Evolutionary conservation across 1,284 basidiomycete species (phyloP).

Genomic region (Amylostereum areolatum): DNA sequence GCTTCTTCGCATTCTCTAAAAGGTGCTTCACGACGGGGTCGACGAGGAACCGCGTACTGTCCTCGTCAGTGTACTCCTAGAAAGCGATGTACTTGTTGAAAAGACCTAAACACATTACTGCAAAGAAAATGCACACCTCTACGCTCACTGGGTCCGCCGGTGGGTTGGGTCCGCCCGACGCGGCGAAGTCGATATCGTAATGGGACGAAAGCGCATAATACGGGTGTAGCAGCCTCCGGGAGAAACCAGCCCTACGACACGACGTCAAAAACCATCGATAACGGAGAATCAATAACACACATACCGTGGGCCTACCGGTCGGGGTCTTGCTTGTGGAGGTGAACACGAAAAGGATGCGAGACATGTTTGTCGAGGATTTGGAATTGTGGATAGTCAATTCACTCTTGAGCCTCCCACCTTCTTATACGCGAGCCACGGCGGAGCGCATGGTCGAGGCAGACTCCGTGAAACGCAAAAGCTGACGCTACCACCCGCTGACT

Average conservation of each 20-base stretch:
- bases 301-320: slow-evolving; percentile 44
- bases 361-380: background rate
- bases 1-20: slow-evolving; percentile 48
- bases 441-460: too few relatives aligned
- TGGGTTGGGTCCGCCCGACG: slow-evolving; percentile 58
- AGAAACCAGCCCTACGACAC: slow-evolving; percentile 48
- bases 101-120: too few relatives aligned
- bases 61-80: slow-evolving; percentile 48
- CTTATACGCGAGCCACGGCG: too few relatives aligned
- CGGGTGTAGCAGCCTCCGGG: slow-evolving; percentile 70
- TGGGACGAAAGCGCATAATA: slow-evolving; percentile 54
- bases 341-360: slow-evolving; percentile 59
- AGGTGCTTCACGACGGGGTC: slow-evolving; percentile 48
- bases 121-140: too few relatives aligned
- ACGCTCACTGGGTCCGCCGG: slow-evolving; percentile 22
- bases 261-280: background rate
- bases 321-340: slow-evolving; percentile 59
- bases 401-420: too few relatives aligned
- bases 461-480: too few relatives aligned
- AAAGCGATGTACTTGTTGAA: slow-evolving; percentile 18
- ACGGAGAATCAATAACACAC: slow-evolving; percentile 7
- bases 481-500: too few relatives aligned
- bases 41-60: slow-evolving; percentile 49
- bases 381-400: too few relatives aligned
- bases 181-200: slow-evolving; percentile 52